Base-by-base conservation (phyloP, 768 basidiomycete genomes). In the Tylopilus subfusipes region DNA sequence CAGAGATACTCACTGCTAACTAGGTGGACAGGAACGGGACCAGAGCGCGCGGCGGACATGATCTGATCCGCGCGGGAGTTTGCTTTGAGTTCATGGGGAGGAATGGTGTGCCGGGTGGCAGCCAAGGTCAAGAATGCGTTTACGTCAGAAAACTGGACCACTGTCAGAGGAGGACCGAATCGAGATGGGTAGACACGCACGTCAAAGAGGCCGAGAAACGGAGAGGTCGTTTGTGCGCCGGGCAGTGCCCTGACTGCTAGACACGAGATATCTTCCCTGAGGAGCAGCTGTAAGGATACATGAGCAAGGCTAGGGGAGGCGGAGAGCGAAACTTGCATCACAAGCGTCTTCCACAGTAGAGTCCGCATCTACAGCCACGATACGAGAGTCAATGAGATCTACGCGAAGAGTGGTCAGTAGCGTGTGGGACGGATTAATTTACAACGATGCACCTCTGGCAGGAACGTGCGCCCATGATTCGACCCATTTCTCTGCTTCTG, bases 61-160 rank as follows among this genome's bases (percentile, higher is more conserved):
- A 93, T 92, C 52, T 85, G 80, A 55, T 83, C 78, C 22, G 83
- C 77, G 3, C 85, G 81, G 1, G 80, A 70, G 57, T 84, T 80
- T 6, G 78, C 82, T 30, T 76, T 76, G 18, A 87, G 66, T 46
- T 85, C 80, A n/a, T 85, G 84, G 0, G 78, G 76, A 22, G 74
- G 69, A 38, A 87, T 76, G 4, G 84, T 86, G 63, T 91, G 88
- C 42, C 84, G 75, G 4, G 88, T 91, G 8, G 90, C 89, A 11
- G 90, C 90, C 43, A 93, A 74, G 4, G 88, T 89, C 55, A 93
- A 70, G 64, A 92, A 93, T n/a, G 90, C 88, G 65, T 93, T 93
- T 12, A 92, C 86, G 65, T 93, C 90, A 18, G 90, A 84, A 61
- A 82, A 91, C 90, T 93, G 59, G 16, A 47, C 5, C 4, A 9